Conservation (phyloP, 208 protist genomes). For the Blechomonas ayalai region DNA sequence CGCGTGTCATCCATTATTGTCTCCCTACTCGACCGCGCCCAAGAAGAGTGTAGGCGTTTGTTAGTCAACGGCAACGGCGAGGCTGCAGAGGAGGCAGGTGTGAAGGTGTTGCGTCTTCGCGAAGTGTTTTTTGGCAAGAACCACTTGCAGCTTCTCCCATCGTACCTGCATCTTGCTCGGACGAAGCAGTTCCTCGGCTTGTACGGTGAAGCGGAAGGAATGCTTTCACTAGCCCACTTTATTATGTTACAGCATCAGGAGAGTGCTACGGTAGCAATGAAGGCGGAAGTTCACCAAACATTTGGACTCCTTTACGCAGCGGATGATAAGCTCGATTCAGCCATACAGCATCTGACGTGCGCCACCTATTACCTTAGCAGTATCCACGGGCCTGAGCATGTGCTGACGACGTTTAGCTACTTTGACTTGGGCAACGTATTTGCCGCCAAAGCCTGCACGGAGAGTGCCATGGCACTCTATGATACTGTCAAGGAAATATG, state of each 20-base stretch:
- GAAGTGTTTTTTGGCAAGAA: constrained; percentile 69
- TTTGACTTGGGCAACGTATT: constrained; percentile 90
- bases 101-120: constrained; percentile 68
- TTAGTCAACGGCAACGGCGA: constrained; percentile 60
- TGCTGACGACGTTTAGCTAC: constrained; percentile 85
- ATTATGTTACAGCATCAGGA: constrained; percentile 65
- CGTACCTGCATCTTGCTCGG: constrained; percentile 80
- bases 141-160: constrained; percentile 58
- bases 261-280: constrained; percentile 36
- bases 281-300: constrained; percentile 84
- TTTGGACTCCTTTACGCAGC: constrained; percentile 85
- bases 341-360: constrained; percentile 73
- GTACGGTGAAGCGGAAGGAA: constrained; percentile 81
- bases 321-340: constrained; percentile 74
- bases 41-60: constrained; percentile 65
- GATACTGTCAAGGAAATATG: constrained; percentile 85
- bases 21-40: constrained; percentile 53
- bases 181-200: constrained; percentile 77
- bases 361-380: constrained; percentile 83
- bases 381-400: constrained; percentile 65
- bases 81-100: constrained; percentile 67
- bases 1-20: constrained; percentile 46
- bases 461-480: constrained; percentile 83
- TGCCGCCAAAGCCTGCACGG: constrained; percentile 77
- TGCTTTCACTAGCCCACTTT: constrained; percentile 83